Evolutionary conservation across 2,329 filamentous ascomycete species (phyloP).

Genomic region (Sarocladium oryzae): DNA sequence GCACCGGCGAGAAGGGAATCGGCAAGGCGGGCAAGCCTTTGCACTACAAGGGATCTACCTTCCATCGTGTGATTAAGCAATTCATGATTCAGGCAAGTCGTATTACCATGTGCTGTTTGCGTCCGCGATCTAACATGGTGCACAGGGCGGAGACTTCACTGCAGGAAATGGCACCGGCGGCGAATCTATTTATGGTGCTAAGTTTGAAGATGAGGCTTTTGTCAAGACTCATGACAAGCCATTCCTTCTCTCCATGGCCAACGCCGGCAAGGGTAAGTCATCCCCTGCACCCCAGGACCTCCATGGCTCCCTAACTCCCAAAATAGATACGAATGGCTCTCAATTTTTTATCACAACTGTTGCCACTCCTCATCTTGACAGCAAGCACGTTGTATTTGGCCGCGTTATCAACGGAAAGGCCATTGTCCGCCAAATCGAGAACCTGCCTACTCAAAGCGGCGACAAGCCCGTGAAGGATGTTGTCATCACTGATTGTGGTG

Average conservation of each 20-base stretch:
- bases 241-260: conserved; percentile 95
- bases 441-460: conserved; percentile 62
- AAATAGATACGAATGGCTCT: conserved; percentile 79
- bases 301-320: neutral
- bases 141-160: conserved; percentile 92
- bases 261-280: conserved; percentile 76
- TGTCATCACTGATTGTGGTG: conserved; percentile 75
- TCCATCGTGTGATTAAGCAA: conserved; percentile 96
- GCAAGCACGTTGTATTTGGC: conserved; percentile 96
- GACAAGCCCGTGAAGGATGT: conserved; percentile 76
- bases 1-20: conserved; percentile 87
- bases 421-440: conserved; percentile 83
- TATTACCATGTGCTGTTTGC: too few relatives aligned
- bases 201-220: conserved; percentile 97
- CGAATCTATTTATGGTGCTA: conserved; percentile 94
- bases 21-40: conserved; percentile 78
- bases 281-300: neutral
- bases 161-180: conserved; percentile 90
- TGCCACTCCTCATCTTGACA: conserved; percentile 86
- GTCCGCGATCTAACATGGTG: neutral
- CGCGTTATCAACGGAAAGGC: conserved; percentile 92
- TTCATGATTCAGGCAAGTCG: conserved; percentile 71
- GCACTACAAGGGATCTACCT: conserved; percentile 86
- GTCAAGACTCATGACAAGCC: conserved; percentile 84
- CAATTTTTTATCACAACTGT: conserved; percentile 99